phyloP scores from a whole-genome alignment of 306 rosid species.

The Albizia julibrissin region DNA sequence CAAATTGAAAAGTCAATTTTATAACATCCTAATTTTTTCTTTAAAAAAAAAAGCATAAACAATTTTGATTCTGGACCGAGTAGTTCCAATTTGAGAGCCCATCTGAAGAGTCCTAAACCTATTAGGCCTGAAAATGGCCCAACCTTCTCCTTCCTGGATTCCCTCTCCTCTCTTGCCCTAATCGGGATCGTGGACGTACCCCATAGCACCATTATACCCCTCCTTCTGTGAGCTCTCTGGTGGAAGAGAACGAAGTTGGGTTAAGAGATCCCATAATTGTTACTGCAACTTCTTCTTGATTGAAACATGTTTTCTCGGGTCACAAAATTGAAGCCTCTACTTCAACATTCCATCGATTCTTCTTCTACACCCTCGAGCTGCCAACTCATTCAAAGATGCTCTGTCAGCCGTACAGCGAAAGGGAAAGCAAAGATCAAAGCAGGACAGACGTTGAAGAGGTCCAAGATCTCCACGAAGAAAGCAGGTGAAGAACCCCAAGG shows the following conservation, averaged over 20 bases:
- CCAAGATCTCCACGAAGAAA: conserved; percentile 38
- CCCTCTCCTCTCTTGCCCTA: conserved; percentile 9
- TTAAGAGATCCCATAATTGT: background rate
- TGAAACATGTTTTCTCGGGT: conserved; percentile 36
- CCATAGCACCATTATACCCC: background rate
- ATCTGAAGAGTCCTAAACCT: background rate
- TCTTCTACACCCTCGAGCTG: conserved; percentile 2
- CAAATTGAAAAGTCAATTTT: too few species aligned
- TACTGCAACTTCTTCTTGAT: background rate
- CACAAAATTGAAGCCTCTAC: conserved; percentile 30
- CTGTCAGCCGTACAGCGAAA: conserved; percentile 48
- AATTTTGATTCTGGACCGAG: background rate
- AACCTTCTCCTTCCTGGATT: background rate
- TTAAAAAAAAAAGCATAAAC: too few species aligned
- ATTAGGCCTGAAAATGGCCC: background rate
- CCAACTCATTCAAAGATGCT: conserved; percentile 44
- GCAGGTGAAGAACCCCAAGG: conserved; percentile 33
- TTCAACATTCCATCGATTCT: background rate
- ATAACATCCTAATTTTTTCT: too few species aligned
- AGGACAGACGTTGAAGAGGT: conserved; percentile 39
- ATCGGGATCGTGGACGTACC: background rate
- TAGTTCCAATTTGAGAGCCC: background rate
- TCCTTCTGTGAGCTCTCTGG: background rate
- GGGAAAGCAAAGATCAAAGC: conserved; percentile 53
- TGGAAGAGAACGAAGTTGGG: background rate